Base-by-base conservation (phyloP, 2,329 filamentous ascomycete species). In the Neopestalotiopsis sp. region DNA sequence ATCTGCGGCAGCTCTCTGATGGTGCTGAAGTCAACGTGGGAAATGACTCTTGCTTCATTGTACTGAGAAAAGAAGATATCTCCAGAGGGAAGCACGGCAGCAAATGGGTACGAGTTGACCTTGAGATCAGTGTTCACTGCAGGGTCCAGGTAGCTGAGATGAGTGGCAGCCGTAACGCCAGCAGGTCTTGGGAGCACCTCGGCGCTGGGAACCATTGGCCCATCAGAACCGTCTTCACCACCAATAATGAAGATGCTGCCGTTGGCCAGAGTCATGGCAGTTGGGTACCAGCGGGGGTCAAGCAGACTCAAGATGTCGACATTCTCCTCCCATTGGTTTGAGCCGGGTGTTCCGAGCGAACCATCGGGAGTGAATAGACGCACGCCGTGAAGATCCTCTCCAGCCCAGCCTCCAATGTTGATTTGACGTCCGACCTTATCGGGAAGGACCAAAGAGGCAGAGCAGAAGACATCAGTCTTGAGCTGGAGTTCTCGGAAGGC, bases 381-480 rank as follows among this genome's bases (percentile, higher is more conserved):
- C 24, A 90, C 80, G 61, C 87, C 86, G 71, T 83, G 84, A 0
- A 86, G 85, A 0, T 86, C 85, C n/a, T 84, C 80, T 28, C 79
- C 80, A 3, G 87, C 84, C 87, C 88, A 89, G 42, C 88, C 86
- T 58, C 88, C 87, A 58, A 90, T 77, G 71, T 86, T 88, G 71
- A 90, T 78, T 74, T 88, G 85, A 60, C 88, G 83, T n/a, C 85
- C 88, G n/a, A 75, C 86, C 70, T 84, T 85, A 75, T 89, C 87
- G 2, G 88, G 88, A 49, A 90, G 79, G 6, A 84, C 86, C n/a
- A 90, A 72, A 45, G 85, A 84, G 20, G 85, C 88, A 40, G 88
- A 83, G 74, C 88, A 90, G 77, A 90, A 90, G 32, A 89, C 83
- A 72, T 90, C 88, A 0, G 86, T 88, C 78, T 87, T 85, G 73